phyloP scores from a whole-genome alignment of 164 flowering plant genomes.

The Saururus chinensis region DNA sequence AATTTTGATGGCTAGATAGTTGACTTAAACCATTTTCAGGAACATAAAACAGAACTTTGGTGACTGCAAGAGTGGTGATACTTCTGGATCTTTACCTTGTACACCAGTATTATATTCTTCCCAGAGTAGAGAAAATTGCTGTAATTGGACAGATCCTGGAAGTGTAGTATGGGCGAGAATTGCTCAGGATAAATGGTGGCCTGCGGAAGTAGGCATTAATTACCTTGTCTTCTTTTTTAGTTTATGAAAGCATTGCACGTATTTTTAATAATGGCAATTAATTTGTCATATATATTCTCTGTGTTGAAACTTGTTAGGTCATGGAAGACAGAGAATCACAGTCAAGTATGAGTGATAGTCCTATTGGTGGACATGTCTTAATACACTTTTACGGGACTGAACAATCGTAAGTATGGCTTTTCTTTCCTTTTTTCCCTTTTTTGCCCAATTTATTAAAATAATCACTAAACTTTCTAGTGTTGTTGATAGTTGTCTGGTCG shows the following conservation, averaged over 20 bases:
- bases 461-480: not conserved
- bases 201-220: slow-evolving; percentile 20
- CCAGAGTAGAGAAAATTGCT: slow-evolving; percentile 6
- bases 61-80: not conserved
- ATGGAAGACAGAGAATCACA: slow-evolving; percentile 12
- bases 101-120: slow-evolving; percentile 10
- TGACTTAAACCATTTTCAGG: slow-evolving; percentile 5
- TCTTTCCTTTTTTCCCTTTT: not conserved
- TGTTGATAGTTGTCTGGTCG: slow-evolving; percentile 28
- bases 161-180: slow-evolving; percentile 27
- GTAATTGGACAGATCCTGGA: slow-evolving; percentile 15
- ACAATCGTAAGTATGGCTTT: slow-evolving; percentile 8
- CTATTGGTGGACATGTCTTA: slow-evolving; percentile 14
- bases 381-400: slow-evolving; percentile 21
- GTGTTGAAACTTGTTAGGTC: slow-evolving; percentile 8
- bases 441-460: not conserved
- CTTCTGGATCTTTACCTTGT: slow-evolving; percentile 4
- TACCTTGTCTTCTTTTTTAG: not conserved
- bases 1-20: not conserved
- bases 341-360: slow-evolving; percentile 4
- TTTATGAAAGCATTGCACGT: not conserved
- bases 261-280: not conserved
- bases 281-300: too few species aligned
- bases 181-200: slow-evolving; percentile 20
- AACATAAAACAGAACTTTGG: slow-evolving; percentile 5